Evolutionary conservation across 164 flowering plant species (phyloP).

Genomic region (Brasenia schreberi): DNA sequence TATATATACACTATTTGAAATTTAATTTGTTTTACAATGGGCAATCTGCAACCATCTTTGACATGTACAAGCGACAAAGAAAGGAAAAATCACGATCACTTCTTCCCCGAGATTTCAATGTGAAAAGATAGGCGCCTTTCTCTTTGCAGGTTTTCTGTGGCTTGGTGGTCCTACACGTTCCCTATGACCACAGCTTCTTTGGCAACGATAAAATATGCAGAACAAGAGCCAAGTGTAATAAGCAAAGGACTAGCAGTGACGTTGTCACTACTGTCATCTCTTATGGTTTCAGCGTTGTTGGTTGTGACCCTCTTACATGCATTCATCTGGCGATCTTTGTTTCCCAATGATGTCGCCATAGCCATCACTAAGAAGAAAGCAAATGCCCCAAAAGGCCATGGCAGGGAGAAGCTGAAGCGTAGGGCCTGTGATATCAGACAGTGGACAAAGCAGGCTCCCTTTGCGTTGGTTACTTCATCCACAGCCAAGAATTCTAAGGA

Average conservation of each 20-base stretch:
- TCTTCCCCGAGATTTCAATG: neutral
- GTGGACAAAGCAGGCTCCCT: constrained; percentile 71
- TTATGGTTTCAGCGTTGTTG: constrained; percentile 64
- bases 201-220: constrained; percentile 91
- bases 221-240: constrained; percentile 41
- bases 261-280: constrained; percentile 74
- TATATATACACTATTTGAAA: too few species aligned
- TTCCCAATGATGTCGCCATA: constrained; percentile 90
- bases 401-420: constrained; percentile 32
- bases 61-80: neutral
- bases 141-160: constrained; percentile 72
- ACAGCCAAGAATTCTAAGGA: constrained; percentile 15
- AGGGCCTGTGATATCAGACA: constrained; percentile 48
- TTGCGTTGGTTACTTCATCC: constrained; percentile 24
- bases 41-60: neutral
- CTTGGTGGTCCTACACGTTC: constrained; percentile 99
- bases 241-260: constrained; percentile 57
- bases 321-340: constrained; percentile 68
- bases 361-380: constrained; percentile 64
- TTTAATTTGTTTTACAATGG: neutral
- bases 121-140: neutral
- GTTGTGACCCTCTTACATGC: constrained; percentile 87
- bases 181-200: constrained; percentile 95
- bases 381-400: constrained; percentile 13
- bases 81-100: too few species aligned